phyloP scores from a whole-genome alignment of 768 basidiomycete genomes.

The Suillus paluster region DNA sequence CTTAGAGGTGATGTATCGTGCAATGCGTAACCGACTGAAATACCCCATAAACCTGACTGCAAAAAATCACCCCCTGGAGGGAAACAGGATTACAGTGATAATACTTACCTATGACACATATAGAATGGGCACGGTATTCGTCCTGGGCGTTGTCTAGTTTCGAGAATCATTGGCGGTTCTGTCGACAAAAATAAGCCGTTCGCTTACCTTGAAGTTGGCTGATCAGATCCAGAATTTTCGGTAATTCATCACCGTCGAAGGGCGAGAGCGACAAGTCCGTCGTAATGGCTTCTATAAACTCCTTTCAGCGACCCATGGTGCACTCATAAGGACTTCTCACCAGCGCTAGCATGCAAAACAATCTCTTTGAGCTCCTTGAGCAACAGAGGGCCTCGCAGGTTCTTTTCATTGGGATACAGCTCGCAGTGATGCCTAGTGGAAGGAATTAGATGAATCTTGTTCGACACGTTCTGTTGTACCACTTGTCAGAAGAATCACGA shows the following conservation, averaged over 20 bases:
- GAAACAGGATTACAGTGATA: background rate
- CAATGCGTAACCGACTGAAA: conserved; percentile 38
- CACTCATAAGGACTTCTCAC: conserved; percentile 12
- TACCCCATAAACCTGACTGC: conserved; percentile 48
- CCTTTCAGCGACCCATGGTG: conserved; percentile 15
- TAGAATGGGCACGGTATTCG: background rate
- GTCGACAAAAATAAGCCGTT: background rate
- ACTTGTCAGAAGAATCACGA: background rate
- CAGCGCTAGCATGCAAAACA: conserved; percentile 20
- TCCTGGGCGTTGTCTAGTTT: conserved; percentile 2
- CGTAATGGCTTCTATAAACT: conserved; percentile 17
- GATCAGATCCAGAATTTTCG: conserved; percentile 10
- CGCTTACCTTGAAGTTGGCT: conserved; percentile 8
- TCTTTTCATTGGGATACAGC: conserved; percentile 6
- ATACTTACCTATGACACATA: conserved; percentile 7
- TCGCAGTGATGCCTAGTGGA: conserved; percentile 13
- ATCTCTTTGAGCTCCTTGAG: conserved; percentile 9
- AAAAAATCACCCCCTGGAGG: background rate
- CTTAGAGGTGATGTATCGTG: background rate
- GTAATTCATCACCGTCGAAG: conserved; percentile 12
- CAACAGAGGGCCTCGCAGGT: background rate
- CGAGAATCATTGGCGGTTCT: background rate
- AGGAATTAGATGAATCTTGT: background rate
- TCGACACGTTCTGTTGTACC: background rate
- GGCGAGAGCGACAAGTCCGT: conserved; percentile 11